phyloP scores from a whole-genome alignment of 148 eudicot species.

The Rhododendron vialii region DNA sequence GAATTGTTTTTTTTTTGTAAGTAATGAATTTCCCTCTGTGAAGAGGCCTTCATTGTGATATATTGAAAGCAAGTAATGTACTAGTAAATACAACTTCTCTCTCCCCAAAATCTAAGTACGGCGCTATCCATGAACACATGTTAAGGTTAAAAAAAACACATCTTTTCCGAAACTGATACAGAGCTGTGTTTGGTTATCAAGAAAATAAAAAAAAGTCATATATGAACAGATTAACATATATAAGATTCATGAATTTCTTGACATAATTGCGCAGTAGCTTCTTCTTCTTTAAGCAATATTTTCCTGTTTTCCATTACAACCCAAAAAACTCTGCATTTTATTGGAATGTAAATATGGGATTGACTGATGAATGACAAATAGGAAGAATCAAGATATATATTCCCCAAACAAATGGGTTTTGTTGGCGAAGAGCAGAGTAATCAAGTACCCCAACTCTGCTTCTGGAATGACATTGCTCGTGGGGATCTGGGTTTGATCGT shows the following conservation, averaged over 20 bases:
- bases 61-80: not conserved
- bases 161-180: too few species aligned
- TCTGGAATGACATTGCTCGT: not conserved
- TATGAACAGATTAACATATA: too few species aligned
- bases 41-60: not conserved
- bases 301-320: not conserved
- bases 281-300: not conserved
- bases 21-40: too few species aligned
- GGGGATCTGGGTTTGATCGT: not conserved
- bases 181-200: too few species aligned
- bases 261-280: not conserved
- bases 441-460: not conserved
- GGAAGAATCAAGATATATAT: not conserved
- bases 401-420: not conserved
- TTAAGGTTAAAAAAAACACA: too few species aligned
- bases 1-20: not conserved
- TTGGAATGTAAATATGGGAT: not conserved
- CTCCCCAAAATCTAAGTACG: not conserved
- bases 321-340: not conserved
- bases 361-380: not conserved
- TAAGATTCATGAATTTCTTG: not conserved
- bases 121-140: too few species aligned
- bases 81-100: too few species aligned
- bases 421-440: not conserved
- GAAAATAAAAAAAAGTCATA: too few species aligned